Evolutionary conservation across 352 stramenopile species (phyloP), one percentile per base, ranked within the genome.

Genomic region (Phytophthora tubulina): DNA sequence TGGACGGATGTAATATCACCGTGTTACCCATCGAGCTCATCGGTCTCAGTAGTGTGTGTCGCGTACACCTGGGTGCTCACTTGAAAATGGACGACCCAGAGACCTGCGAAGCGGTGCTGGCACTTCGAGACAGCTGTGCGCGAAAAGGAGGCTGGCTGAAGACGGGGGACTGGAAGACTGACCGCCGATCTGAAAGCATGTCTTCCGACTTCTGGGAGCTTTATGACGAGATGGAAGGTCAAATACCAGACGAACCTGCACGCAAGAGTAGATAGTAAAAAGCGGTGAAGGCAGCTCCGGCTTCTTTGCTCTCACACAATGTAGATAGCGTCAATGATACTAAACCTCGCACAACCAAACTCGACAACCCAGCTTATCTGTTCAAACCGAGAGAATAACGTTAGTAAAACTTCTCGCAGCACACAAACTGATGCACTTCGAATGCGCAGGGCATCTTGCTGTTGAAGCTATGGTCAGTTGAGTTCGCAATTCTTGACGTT

Each of bases 11-110:
- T 7, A 60, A 66, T 4, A 60, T 96, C 21, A 80, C 78, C 0
- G 48, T 67, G n/a, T 50, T 96, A 36, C 86, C 89, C 6, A 88
- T 89, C 30, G 84, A 92, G 33, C 74, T 96, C 39, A 85, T 89
- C 15, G 75, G 75, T 2, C 72, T 95, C 15, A 60, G 63, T 17
- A 79, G 77, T 10, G 63, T 93, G 21, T 76, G 78, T 9, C 82
- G 85, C n/a, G 82, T 85, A 6, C 83, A 93, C 38, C 60, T 94
- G n/a, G 86, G 86, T 11, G 73, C 48, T 49, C 70, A 60, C 14
- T 66, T 93, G 42, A 72, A 66, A 30, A 87, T 90, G 80, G 79
- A 89, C 59, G 85, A 91, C 54, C 83, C 85, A 3, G 85, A 93
- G 63, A 93, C 85, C 1, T 87, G 74, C 39, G 85, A 93, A 54